These are phyloP conservation scores for Carallia brachiata DNA, from an alignment of 345 rosid genomes.

Conservation along the genomic window DNA sequence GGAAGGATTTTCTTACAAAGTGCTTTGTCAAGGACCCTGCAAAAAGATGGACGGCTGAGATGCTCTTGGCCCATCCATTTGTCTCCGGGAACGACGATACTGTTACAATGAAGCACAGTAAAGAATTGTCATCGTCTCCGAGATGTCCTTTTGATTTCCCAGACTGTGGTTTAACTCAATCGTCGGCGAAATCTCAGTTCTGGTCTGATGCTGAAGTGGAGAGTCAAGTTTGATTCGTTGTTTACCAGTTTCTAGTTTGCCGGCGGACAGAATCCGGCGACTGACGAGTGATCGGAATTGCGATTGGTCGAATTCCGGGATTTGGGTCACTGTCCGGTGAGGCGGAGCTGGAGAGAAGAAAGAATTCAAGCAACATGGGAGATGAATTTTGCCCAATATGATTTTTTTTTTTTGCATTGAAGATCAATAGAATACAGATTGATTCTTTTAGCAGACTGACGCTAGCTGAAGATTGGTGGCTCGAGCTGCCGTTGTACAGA, in stretches of 20 bases:
- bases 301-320: conserved; percentile 10
- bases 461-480: neutral
- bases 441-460: conserved; percentile 8
- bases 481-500: neutral
- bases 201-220: conserved; percentile 1
- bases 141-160: conserved; percentile 24
- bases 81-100: neutral
- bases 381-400: too few species aligned
- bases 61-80: conserved; percentile 34
- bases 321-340: conserved; percentile 21
- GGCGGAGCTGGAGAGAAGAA: neutral
- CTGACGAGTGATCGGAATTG: conserved; percentile 4
- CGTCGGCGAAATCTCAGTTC: conserved; percentile 7
- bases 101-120: conserved; percentile 7
- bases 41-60: conserved; percentile 36
- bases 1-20: conserved; percentile 34
- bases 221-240: conserved; percentile 1
- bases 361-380: too few species aligned
- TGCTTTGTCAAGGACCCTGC: conserved; percentile 29
- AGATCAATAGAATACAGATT: neutral
- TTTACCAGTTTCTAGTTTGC: neutral
- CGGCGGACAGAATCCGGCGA: conserved; percentile 23
- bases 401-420: neutral
- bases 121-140: conserved; percentile 9
- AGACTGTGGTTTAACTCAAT: conserved; percentile 12